Base-by-base conservation (phyloP, 2,329 filamentous ascomycete genomes). In the Xylaria digitata region DNA sequence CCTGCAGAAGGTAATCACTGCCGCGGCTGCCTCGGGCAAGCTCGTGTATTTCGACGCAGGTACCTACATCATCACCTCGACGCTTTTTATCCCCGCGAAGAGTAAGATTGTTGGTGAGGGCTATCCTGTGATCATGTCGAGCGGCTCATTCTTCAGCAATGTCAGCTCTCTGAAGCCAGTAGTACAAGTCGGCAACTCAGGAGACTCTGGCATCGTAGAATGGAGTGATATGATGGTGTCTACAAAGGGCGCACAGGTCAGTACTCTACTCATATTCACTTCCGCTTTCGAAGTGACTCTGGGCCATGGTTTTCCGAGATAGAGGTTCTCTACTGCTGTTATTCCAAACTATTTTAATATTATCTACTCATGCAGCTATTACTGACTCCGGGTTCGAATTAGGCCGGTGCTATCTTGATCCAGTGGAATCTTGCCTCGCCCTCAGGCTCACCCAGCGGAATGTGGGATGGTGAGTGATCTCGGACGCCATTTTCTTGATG, bases 1-100 rank as follows among this genome's bases (percentile, higher is more conserved):
- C n/a, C 85, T 96, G 64, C 90, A 93, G 74, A 81, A 81, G 15
- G 86, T 92, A 13, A 84, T 95, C 67, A 83, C 86, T 65, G 74
- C 78, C 4, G 85, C 84, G 42, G 86, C 86, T 8, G 82, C 82
- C 1, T 75, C 82, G 0, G 85, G 84, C 58, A 82, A 84, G 62
- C 78, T 91, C 40, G 84, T 87, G n/a, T 90, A 84, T 73, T 82
- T 91, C 64, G 87, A 90, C 69, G 84, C 84, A 30, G 89, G 89
- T 7, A 82, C 86, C 32, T 91, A 91, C 73, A 79, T 85, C 21
- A 84, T 91, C 23, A 85, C 83, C 1, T 80, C 83, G 61, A 91
- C 89, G 0, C 65, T 86, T 13, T 74, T 78, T 45, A 80, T 86
- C 59, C 84, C 84, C 0, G 75, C 82, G 0, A 82, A 81, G 7